A percentile compares a stretch with the other conserved stretches of the same genome.
Conservation (phyloP, 306 rosid species). For the Rosa lucieae region DNA sequence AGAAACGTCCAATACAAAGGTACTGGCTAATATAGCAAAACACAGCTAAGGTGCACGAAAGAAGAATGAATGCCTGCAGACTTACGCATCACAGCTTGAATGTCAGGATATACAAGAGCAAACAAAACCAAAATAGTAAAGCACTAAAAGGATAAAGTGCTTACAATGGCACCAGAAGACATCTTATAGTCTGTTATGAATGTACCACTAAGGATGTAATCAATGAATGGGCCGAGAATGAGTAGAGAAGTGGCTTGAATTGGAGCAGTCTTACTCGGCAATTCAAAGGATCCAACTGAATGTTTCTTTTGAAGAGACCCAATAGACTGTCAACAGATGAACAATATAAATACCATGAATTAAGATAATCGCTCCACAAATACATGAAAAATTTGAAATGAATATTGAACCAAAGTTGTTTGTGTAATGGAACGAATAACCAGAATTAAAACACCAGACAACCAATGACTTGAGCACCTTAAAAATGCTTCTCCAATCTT, state of each 20-base stretch:
- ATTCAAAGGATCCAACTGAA: slow-evolving; percentile 92
- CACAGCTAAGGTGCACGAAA: slow-evolving; percentile 79
- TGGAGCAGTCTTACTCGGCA: slow-evolving; percentile 95
- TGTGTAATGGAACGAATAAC: neutral
- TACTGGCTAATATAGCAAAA: slow-evolving; percentile 90
- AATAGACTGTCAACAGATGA: slow-evolving; percentile 63
- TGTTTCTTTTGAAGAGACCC: slow-evolving; percentile 95
- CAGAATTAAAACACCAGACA: neutral
- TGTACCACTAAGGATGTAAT: slow-evolving; percentile 66
- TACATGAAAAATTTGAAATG: neutral
- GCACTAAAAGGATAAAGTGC: slow-evolving; percentile 20
- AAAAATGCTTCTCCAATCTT: neutral
- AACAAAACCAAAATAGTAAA: neutral
- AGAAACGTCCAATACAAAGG: slow-evolving; percentile 92
- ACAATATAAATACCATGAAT: neutral
- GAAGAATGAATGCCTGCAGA: slow-evolving; percentile 72
- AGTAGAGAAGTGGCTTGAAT: slow-evolving; percentile 87
- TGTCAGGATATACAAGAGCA: neutral
- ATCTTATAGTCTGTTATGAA: slow-evolving; percentile 66
- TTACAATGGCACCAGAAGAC: slow-evolving; percentile 79
- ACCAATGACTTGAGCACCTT: neutral
- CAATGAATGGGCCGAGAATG: slow-evolving; percentile 76
- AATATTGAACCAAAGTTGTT: neutral
- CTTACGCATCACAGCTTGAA: slow-evolving; percentile 6
- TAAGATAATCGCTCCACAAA: slow-evolving; percentile 15